Evolutionary conservation across 2,329 filamentous ascomycete species (phyloP).

Genomic region (Magnaporthiopsis rhizophila): DNA sequence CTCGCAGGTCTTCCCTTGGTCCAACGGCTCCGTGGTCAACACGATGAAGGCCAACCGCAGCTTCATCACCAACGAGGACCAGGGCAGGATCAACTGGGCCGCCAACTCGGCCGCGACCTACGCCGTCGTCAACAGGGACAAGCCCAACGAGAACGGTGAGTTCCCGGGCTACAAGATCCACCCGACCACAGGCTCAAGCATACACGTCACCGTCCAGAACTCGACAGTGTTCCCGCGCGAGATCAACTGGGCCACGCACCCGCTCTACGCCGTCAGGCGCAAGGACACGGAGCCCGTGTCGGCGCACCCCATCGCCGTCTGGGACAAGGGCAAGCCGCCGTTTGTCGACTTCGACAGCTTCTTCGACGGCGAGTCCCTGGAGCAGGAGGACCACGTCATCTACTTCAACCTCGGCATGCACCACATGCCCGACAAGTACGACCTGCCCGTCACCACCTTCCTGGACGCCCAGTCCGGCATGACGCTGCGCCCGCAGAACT

Average conservation of each 20-base stretch:
- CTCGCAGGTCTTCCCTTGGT: conserved; percentile 3
- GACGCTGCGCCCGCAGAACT: conserved; percentile 3
- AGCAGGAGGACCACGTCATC: conserved; percentile 5
- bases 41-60: conserved; percentile 4
- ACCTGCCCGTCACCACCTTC: conserved; percentile 14
- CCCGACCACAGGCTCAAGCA: conserved; percentile 13
- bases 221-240: conserved; percentile 1
- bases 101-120: conserved; percentile 25
- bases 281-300: conserved; percentile 5
- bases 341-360: conserved; percentile 4
- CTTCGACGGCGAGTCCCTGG: conserved; percentile 7
- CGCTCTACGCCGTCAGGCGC: conserved; percentile 3
- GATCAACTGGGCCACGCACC: conserved; percentile 4
- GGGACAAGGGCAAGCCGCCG: conserved; percentile 1
- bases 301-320: background rate
- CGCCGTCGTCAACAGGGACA: conserved; percentile 23
- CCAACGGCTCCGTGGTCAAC: conserved; percentile 1
- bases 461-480: conserved; percentile 6
- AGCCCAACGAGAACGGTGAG: conserved; percentile 27
- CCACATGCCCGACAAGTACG: conserved; percentile 6
- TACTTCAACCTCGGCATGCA: conserved; percentile 7
- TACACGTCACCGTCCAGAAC: conserved; percentile 12
- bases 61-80: conserved; percentile 5
- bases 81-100: conserved; percentile 7
- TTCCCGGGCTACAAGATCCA: conserved; percentile 28